These are phyloP conservation scores for Neonothopanus nambi DNA, from an alignment of 1,284 basidiomycete genomes.

Conservation along the genomic window DNA sequence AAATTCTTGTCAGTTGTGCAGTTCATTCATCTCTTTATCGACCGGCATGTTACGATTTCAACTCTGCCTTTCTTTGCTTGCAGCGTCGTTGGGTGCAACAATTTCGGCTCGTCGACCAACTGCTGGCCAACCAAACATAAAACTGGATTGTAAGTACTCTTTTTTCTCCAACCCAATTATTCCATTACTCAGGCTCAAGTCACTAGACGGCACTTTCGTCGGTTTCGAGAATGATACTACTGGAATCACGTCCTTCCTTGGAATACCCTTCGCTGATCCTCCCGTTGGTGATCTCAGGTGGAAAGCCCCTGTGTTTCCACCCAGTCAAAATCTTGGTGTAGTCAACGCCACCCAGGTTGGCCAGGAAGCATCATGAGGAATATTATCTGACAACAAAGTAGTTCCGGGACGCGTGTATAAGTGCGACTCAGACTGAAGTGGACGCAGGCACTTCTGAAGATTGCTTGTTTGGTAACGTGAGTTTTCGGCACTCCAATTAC, in stretches of 20 bases:
- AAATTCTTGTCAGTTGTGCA: too few relatives aligned
- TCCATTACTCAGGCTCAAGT: not conserved
- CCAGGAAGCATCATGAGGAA: not conserved
- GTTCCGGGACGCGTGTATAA: constrained; percentile 31
- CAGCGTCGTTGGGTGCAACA: too few relatives aligned
- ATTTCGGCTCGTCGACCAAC: not conserved
- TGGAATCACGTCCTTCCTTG: constrained; percentile 34
- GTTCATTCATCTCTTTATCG: too few relatives aligned
- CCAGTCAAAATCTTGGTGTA: constrained; percentile 33
- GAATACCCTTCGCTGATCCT: constrained; percentile 40
- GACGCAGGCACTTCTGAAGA: constrained; percentile 36
- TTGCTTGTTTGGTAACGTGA: constrained; percentile 43
- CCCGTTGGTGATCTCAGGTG: constrained; percentile 38
- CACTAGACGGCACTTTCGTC: constrained; percentile 40
- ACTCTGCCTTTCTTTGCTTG: too few relatives aligned
- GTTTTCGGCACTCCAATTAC: not conserved
- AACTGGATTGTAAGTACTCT: constrained; percentile 12
- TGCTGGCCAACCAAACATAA: not conserved
- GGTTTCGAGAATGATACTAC: constrained; percentile 29
- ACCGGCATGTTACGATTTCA: too few relatives aligned
- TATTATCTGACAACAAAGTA: constrained; percentile 14
- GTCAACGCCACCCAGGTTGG: constrained; percentile 35
- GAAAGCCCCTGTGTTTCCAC: constrained; percentile 39
- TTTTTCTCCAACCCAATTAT: not conserved
- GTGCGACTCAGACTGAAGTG: constrained; percentile 22